Evolutionary conservation across 2,329 filamentous ascomycete genomes (phyloP).

Genomic region (Phaeoacremonium minimum): DNA sequence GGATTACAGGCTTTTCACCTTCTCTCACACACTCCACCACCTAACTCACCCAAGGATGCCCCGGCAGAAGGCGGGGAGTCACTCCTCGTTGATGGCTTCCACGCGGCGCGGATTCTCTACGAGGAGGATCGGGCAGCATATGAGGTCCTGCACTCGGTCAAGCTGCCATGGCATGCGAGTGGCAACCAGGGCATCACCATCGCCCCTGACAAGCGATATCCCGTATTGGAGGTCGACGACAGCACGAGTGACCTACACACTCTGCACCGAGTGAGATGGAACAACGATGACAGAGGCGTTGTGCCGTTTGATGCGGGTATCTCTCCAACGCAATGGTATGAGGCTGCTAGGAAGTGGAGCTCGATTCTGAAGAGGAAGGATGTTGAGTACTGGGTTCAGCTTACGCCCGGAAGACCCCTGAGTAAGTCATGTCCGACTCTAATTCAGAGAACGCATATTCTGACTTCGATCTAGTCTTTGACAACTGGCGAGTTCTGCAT

Average conservation of each 20-base stretch:
- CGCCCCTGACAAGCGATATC: conserved; percentile 63
- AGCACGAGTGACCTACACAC: conserved; percentile 13
- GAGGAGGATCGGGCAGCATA: conserved; percentile 52
- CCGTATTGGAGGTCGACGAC: conserved; percentile 63
- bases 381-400: conserved; percentile 74
- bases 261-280: conserved; percentile 74
- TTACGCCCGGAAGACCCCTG: conserved; percentile 72
- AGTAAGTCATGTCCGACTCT: conserved; percentile 44
- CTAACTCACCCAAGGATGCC: conserved; percentile 18
- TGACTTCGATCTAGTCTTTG: conserved; percentile 74
- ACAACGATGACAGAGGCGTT: conserved; percentile 80
- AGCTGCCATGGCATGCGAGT: conserved; percentile 77
- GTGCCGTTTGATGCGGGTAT: conserved; percentile 51
- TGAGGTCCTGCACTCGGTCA: conserved; percentile 47
- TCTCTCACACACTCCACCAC: conserved; percentile 68
- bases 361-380: conserved; percentile 60
- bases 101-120: conserved; percentile 59
- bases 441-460: conserved; percentile 5
- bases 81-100: conserved; percentile 82
- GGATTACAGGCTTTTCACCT: conserved; percentile 92
- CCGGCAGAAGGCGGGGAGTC: conserved; percentile 63
- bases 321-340: conserved; percentile 65
- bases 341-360: conserved; percentile 71
- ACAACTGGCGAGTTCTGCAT: conserved; percentile 94
- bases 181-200: conserved; percentile 84